Evolutionary conservation across 805 yeast species (phyloP), one percentile per base, ranked within the genome.

Genomic region (Wickerhamiella shivajii): DNA sequence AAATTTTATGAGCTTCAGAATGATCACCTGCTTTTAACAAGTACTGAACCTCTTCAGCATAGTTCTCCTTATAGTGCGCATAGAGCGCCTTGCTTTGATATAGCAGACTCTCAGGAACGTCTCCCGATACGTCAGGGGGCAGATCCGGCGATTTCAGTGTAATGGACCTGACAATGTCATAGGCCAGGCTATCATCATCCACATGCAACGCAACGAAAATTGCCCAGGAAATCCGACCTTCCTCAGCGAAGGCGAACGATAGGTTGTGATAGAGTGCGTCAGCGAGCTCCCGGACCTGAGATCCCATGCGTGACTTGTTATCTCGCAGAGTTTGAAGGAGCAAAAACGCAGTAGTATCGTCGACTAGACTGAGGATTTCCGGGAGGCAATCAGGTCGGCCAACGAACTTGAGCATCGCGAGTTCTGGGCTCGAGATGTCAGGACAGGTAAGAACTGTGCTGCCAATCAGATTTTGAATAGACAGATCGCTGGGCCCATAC

Each of bases 201-300:
- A 79, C 46, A 46, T 76, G 81, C 12, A 74, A 59, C 25, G 71
- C 61, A 2, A 77, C 74, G 48, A 67, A 77, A 3, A 81, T 41
- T 0, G 92, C 67, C 41, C 74, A 77, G 37, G 61, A 60, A 63
- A 68, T 65, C 32, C 67, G 54, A 0, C 67, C 67, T n/a, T 49
- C 49, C 30, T 59, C 63, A 26, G 79, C 27, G 12, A 41, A 29
- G 10, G 29, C 26, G 14, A 19, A 33, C 3, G 44, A 24, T 3
- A 44, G 40, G 24, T 32, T 18, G 11, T 26, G 10, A 27, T 40
- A 42, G 6, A 39, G 36, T 14, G 19, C 16, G 27, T 46, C 47
- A 14, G 28, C 36, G 27, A 33, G 16, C 11, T 14, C 26, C 21
- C 14, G 17, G 24, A 16, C 24, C 24, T 10, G 22, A 14, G 14